Conservation (phyloP, 805 yeast species). For the Pichia occidentalis region DNA sequence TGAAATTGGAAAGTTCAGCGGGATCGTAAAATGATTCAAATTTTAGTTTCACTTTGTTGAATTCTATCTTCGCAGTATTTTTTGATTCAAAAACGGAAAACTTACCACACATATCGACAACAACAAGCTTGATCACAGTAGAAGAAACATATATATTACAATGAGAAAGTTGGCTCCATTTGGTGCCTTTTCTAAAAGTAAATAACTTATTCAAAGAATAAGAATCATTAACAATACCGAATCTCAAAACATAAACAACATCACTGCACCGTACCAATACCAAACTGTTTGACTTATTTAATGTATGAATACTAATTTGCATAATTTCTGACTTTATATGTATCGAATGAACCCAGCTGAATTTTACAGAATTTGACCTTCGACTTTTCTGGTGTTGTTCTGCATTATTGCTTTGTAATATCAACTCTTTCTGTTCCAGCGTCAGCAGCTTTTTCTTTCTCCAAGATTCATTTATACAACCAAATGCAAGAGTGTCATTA, state of each 20-base stretch:
- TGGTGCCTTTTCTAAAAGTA: neutral
- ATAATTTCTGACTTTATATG: neutral
- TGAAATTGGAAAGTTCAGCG: conserved; percentile 51
- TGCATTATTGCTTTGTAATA: too few species aligned
- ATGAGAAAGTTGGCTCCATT: conserved; percentile 1
- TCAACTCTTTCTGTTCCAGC: too few species aligned
- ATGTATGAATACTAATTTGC: neutral
- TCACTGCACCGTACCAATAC: neutral
- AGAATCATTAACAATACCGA: neutral
- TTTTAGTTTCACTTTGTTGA: conserved; percentile 7
- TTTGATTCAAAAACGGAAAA: conserved; percentile 36
- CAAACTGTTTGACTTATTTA: neutral
- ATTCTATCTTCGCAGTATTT: conserved; percentile 1
- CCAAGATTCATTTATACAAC: neutral
- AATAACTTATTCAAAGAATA: neutral
- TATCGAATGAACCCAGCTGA: too few species aligned
- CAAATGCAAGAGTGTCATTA: conserved; percentile 3
- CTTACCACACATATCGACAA: conserved; percentile 48
- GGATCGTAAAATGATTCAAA: conserved; percentile 33
- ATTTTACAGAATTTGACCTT: too few species aligned
- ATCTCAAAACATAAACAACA: neutral
- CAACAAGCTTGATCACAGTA: conserved; percentile 34
- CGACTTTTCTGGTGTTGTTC: too few species aligned
- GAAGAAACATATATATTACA: neutral
- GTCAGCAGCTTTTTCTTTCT: neutral